Evolutionary conservation across 805 yeast genomes (phyloP), one percentile per base, ranked within the genome.

Genomic region (Kodamaea restingae): DNA sequence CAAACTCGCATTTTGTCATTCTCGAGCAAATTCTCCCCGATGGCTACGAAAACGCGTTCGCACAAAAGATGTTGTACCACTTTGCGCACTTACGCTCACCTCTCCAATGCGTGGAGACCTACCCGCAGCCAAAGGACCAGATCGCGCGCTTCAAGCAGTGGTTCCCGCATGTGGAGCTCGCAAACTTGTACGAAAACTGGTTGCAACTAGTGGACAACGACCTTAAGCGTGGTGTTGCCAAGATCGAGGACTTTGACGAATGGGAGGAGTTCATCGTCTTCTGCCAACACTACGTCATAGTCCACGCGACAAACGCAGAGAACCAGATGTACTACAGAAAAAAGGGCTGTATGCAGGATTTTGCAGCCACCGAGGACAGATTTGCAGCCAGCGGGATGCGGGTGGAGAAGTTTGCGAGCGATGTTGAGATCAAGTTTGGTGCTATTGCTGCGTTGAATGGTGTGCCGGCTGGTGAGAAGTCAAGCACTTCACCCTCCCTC

Each of bases 201-300:
- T 22, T 39, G 2, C 47, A 61, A 7, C 55, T 71, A 15, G 61
- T 80, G 1, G 55, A 67, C 4, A 45, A 45, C 2, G 63, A 61
- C 1, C 52, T 61, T 4, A 76, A 73, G 48, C 32, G 39, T 0
- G 55, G 58, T 29, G 70, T 86, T 7, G 66, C 65, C 12, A 34
- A 52, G 1, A 67, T 83, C 15, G 95, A 85, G 54, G 75, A 76
- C 3, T 86, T 85, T 58, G 95, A 86, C 56, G 95, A 86, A 60
- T 75, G 85, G 77, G 95, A 85, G 60, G 95, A 85, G 57, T 84
- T 85, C 46, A 71, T 80, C 20, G 52, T 82, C 10, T 85, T 83
- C 51, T 76, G 86, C 41, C 91, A 84, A 50, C 93, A 85, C 55
- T 86, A 85, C 51, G 65, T 80, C 26, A 66, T 82, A 28, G 65